Conservation (phyloP, 2,329 filamentous ascomycete species). For the Ophiostoma angusticollis region DNA sequence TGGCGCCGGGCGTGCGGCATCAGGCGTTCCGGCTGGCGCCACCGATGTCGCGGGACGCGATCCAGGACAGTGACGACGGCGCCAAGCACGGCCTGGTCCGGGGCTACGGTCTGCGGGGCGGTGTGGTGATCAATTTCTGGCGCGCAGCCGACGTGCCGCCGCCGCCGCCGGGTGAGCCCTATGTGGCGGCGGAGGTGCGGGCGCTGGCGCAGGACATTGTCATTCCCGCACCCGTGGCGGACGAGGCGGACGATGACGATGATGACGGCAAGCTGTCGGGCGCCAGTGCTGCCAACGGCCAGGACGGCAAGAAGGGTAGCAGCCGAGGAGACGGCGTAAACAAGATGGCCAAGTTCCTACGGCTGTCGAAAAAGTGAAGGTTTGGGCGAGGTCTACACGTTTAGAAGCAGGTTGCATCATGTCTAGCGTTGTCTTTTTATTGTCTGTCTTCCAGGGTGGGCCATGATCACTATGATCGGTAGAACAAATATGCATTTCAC, state of each 20-base stretch:
- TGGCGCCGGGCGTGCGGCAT: constrained; percentile 46
- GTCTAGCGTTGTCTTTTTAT: constrained; percentile 5
- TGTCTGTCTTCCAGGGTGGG: too few relatives aligned
- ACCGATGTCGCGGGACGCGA: constrained; percentile 38
- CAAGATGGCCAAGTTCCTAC: constrained; percentile 15
- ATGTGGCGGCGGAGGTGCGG: constrained; percentile 46
- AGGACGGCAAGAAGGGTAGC: constrained; percentile 14
- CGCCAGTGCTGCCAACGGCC: constrained; percentile 19
- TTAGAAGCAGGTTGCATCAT: not conserved
- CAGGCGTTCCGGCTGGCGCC: constrained; percentile 63
- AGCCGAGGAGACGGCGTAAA: constrained; percentile 24
- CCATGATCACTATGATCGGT: too few relatives aligned
- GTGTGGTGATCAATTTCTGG: constrained; percentile 61
- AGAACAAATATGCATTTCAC: too few relatives aligned
- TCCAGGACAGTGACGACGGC: constrained; percentile 33
- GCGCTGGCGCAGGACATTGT: constrained; percentile 53
- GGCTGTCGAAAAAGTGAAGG: constrained; percentile 13
- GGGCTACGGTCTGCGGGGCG: constrained; percentile 56
- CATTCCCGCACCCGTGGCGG: constrained; percentile 42
- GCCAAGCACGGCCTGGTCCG: constrained; percentile 48
- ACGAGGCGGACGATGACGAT: constrained; percentile 27
- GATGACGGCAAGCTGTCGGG: constrained; percentile 17
- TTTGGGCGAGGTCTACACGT: not conserved
- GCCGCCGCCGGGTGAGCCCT: constrained; percentile 36
- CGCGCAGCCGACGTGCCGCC: constrained; percentile 56